Conservation (phyloP, 768 basidiomycete species). For the Phaeolepiota aurea region DNA sequence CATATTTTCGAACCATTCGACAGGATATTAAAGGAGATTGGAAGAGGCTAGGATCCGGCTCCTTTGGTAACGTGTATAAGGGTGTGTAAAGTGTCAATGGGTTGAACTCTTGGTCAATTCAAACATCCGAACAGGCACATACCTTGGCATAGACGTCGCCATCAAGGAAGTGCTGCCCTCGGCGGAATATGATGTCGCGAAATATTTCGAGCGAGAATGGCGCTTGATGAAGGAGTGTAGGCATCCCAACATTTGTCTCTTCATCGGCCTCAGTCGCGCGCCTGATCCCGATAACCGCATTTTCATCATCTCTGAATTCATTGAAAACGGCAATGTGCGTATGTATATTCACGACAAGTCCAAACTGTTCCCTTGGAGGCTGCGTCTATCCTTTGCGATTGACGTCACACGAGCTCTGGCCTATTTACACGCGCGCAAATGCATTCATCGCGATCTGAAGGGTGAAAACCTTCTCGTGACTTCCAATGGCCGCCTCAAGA, state of each 20-base stretch:
- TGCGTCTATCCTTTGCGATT: conserved; percentile 89
- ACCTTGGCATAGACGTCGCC: conserved; percentile 93
- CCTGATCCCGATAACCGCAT: conserved; percentile 77
- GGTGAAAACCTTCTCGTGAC: conserved; percentile 97
- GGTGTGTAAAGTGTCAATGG: conserved; percentile 31
- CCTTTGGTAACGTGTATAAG: conserved; percentile 90
- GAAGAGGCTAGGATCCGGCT: conserved; percentile 88
- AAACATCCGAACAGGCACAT: conserved; percentile 45
- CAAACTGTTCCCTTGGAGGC: conserved; percentile 86
- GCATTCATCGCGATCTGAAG: conserved; percentile 88
- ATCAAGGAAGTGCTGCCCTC: conserved; percentile 95
- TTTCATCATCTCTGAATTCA: conserved; percentile 92
- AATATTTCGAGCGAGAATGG: conserved; percentile 99
- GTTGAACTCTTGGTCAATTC: too few species aligned
- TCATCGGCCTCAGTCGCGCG: conserved; percentile 81
- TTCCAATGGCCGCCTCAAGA: conserved; percentile 87
- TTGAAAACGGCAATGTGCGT: conserved; percentile 88
- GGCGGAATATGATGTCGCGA: conserved; percentile 86
- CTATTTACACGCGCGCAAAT: conserved; percentile 91
- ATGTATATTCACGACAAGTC: conserved; percentile 81
- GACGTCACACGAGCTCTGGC: conserved; percentile 94
- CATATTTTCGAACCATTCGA: conserved; percentile 4
- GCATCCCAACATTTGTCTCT: conserved; percentile 89
- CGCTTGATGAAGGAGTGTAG: conserved; percentile 92
- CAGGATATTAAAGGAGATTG: conserved; percentile 85